Conservation (phyloP, 805 yeast species). For the Candida mattraensis region DNA sequence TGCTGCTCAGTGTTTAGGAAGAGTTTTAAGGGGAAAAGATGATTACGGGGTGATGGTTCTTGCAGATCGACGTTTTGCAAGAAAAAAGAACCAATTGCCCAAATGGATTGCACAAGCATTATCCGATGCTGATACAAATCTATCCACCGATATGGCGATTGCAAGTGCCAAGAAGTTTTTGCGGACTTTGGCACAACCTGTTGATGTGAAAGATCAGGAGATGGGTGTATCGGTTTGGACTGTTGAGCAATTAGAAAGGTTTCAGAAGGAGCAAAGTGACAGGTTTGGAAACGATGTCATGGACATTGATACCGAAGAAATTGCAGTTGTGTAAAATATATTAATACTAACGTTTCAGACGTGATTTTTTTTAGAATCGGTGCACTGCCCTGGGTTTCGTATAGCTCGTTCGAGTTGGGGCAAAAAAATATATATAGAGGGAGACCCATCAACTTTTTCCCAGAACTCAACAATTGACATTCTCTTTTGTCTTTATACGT, state of each 20-base stretch:
- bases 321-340: too few species aligned
- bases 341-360: not conserved
- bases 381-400: conserved; percentile 1
- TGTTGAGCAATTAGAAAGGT: conserved; percentile 57
- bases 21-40: conserved; percentile 96
- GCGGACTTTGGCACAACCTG: conserved; percentile 92
- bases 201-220: conserved; percentile 84
- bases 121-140: conserved; percentile 84
- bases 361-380: conserved; percentile 1
- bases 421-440: too few species aligned
- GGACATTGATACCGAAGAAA: conserved; percentile 36
- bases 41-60: conserved; percentile 98
- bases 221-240: conserved; percentile 91
- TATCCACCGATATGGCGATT: conserved; percentile 96
- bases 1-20: conserved; percentile 97
- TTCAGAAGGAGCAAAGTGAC: conserved; percentile 52
- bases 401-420: too few species aligned
- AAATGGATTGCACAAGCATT: conserved; percentile 97
- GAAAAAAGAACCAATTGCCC: conserved; percentile 85
- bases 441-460: too few species aligned
- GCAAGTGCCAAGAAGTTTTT: conserved; percentile 92
- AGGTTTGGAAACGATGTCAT: conserved; percentile 23
- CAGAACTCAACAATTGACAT: too few species aligned
- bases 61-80: conserved; percentile 89
- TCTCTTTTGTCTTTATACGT: too few species aligned